phyloP scores from a whole-genome alignment of 2,329 filamentous ascomycete genomes.

The Aureobasidium sp. region DNA sequence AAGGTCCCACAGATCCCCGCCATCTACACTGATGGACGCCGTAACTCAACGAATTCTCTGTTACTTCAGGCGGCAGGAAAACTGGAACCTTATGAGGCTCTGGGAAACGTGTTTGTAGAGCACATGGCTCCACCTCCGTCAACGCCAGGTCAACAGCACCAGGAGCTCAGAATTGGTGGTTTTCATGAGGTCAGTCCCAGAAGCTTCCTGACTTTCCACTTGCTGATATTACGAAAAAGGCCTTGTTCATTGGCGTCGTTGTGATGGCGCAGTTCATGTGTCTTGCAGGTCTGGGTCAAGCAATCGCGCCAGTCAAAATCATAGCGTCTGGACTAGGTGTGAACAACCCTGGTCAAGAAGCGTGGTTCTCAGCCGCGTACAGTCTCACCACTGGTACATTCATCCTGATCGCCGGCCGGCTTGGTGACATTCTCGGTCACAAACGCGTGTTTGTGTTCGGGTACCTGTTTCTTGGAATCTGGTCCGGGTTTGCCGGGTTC shows the following conservation, averaged over 20 bases:
- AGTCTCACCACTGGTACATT: constrained; percentile 39
- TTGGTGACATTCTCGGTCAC: constrained; percentile 40
- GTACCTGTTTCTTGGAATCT: constrained; percentile 34
- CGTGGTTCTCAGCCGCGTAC: constrained; percentile 40
- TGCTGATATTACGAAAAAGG: background rate
- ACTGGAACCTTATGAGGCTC: constrained; percentile 16
- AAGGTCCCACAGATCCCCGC: constrained; percentile 23
- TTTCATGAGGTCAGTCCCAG: constrained; percentile 19
- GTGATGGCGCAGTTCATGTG: constrained; percentile 26
- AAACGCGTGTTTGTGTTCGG: constrained; percentile 37
- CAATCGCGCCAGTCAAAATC: constrained; percentile 36
- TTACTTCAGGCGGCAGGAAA: constrained; percentile 19
- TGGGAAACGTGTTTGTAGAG: constrained; percentile 18
- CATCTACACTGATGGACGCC: constrained; percentile 20
- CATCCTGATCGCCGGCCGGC: constrained; percentile 38
- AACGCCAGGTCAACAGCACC: background rate
- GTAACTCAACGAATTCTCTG: constrained; percentile 22
- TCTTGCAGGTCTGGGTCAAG: constrained; percentile 24
- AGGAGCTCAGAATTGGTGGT: constrained; percentile 18
- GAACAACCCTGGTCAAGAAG: constrained; percentile 35
- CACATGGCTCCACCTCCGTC: background rate
- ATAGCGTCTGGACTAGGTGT: constrained; percentile 40
- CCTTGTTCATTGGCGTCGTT: constrained; percentile 23
- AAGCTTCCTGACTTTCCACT: background rate
- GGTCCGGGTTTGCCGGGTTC: constrained; percentile 36